Evolutionary conservation across 306 rosid genomes (phyloP).

Genomic region (Prunus salicina): DNA sequence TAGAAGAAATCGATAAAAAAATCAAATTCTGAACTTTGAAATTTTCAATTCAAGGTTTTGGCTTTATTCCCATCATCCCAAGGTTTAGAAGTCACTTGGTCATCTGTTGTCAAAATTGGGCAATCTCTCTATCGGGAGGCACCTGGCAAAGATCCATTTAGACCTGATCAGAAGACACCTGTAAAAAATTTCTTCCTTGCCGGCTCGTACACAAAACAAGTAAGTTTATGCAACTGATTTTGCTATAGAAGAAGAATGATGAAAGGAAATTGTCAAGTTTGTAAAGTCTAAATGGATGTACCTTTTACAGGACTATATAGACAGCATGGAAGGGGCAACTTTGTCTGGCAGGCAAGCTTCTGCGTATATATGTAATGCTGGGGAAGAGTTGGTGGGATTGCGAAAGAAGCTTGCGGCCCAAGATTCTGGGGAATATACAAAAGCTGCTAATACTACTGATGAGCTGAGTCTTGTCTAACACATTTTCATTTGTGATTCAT

Average conservation of each 20-base stretch:
- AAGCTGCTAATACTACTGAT: constrained; percentile 51
- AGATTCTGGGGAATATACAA: constrained; percentile 30
- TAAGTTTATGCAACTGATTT: constrained; percentile 2
- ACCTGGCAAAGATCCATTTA: constrained; percentile 94
- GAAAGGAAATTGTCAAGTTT: background rate
- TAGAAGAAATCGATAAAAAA: background rate
- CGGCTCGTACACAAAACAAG: constrained; percentile 96
- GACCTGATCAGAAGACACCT: constrained; percentile 97
- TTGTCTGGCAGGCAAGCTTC: constrained; percentile 92
- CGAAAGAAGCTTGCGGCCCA: constrained; percentile 53
- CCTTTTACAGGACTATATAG: constrained; percentile 82
- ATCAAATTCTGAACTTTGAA: background rate
- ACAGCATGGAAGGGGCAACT: constrained; percentile 99
- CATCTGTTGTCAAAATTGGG: constrained; percentile 94
- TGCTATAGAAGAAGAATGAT: background rate
- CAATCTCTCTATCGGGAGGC: constrained; percentile 95
- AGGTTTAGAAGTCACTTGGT: constrained; percentile 95
- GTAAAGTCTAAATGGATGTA: background rate
- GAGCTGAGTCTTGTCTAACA: constrained; percentile 70
- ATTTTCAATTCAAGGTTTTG: constrained; percentile 49
- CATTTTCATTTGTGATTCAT: background rate
- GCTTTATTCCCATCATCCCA: constrained; percentile 88
- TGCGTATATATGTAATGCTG: constrained; percentile 77
- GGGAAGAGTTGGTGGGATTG: constrained; percentile 71
- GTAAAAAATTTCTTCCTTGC: constrained; percentile 88